A percentile compares a stretch with the other conserved stretches of the same genome.
Conservation (phyloP, 495 filamentous ascomycete species). For the Glarea lozoyensis region DNA sequence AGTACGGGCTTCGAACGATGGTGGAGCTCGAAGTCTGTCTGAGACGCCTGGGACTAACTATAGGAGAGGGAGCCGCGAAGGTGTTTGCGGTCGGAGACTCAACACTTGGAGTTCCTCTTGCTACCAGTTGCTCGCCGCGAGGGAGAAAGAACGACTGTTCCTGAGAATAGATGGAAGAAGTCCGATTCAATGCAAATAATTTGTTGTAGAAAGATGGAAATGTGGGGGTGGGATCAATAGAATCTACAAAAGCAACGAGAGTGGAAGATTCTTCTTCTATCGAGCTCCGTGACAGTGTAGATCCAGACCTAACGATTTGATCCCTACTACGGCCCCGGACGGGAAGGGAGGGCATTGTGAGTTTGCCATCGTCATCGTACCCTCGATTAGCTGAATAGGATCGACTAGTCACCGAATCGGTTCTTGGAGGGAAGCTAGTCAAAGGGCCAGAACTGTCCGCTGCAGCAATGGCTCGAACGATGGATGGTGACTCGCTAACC, state of each 20-base stretch:
- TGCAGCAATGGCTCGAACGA: background rate
- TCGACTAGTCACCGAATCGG: background rate
- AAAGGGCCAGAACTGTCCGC: background rate
- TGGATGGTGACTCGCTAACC: background rate
- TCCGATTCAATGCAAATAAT: no score
- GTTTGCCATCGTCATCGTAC: constrained; percentile 3
- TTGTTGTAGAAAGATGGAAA: no score
- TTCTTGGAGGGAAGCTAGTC: constrained; percentile 1
- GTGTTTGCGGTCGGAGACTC: background rate
- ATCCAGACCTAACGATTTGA: background rate
- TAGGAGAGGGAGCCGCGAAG: background rate
- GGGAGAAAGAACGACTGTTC: no score
- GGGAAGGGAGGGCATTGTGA: no score
- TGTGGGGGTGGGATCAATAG: no score
- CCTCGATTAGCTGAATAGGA: constrained; percentile 2
- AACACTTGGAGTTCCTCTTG: no score
- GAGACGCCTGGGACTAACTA: background rate
- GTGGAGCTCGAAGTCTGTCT: constrained; percentile 1
- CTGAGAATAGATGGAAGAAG: no score
- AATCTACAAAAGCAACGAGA: no score
- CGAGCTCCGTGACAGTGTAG: background rate
- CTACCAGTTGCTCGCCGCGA: no score
- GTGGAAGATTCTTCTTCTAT: no score
- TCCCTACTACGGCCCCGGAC: background rate
- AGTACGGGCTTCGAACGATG: background rate